Evolutionary conservation across 2,329 filamentous ascomycete genomes (phyloP).

Genomic region (Pseudogymnoascus sp.): DNA sequence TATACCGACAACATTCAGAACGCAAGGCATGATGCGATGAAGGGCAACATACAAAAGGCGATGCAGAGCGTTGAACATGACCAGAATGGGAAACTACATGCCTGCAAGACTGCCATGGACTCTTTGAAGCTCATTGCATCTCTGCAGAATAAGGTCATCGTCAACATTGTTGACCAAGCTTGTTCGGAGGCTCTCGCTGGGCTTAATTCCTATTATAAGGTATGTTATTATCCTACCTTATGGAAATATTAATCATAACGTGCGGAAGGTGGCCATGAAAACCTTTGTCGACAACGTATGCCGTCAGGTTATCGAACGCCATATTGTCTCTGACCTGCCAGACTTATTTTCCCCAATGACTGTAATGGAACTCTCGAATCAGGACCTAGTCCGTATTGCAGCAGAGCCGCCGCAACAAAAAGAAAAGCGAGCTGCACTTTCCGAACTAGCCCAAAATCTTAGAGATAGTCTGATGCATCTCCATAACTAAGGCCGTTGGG

Average conservation of each 20-base stretch:
- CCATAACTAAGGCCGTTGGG: not conserved
- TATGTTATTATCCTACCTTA: not conserved
- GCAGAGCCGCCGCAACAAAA: conserved; percentile 13
- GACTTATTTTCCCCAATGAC: conserved; percentile 18
- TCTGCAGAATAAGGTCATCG: conserved; percentile 12
- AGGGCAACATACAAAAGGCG: conserved; percentile 8
- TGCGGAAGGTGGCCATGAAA: conserved; percentile 21
- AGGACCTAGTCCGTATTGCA: conserved; percentile 14
- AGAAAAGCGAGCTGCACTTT: not conserved
- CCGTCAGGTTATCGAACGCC: conserved; percentile 23
- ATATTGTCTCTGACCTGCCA: conserved; percentile 16
- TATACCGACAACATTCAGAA: conserved; percentile 24
- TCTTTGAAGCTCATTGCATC: conserved; percentile 11
- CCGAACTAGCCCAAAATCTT: conserved; percentile 2
- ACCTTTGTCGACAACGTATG: conserved; percentile 25
- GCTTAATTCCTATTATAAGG: conserved; percentile 22
- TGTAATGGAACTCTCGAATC: conserved; percentile 14
- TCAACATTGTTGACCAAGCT: conserved; percentile 23
- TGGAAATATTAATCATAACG: not conserved
- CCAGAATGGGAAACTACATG: not conserved
- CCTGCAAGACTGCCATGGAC: not conserved
- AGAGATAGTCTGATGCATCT: not conserved
- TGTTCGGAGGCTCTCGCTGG: conserved; percentile 20
- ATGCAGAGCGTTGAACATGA: conserved; percentile 12
- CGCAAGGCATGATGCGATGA: conserved; percentile 14